Evolutionary conservation across 2,329 filamentous ascomycete genomes (phyloP).

Genomic region (Diplodia scrobiculata): DNA sequence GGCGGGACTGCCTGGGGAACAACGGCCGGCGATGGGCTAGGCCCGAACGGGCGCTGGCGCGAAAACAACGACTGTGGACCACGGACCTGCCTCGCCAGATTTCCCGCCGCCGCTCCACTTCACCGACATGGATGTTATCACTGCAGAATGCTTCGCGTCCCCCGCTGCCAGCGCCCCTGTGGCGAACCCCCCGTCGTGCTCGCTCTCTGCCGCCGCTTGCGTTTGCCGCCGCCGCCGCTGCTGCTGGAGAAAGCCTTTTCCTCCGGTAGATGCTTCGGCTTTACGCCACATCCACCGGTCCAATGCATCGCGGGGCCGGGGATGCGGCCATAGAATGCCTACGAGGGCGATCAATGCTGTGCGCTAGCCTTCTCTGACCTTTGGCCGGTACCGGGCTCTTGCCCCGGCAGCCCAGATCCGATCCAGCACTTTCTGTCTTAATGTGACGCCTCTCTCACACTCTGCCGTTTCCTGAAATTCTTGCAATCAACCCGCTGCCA

Average conservation of each 20-base stretch:
- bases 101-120: slow-evolving; percentile 18
- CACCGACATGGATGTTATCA: slow-evolving; percentile 23
- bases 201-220: background rate
- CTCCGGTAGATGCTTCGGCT: background rate
- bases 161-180: background rate
- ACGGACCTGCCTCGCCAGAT: slow-evolving; percentile 1
- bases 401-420: slow-evolving; percentile 7
- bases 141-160: background rate
- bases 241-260: background rate
- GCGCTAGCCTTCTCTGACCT: slow-evolving; percentile 7
- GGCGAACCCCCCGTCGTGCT: background rate
- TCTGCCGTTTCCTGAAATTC: background rate
- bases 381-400: slow-evolving; percentile 18
- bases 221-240: background rate
- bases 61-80: background rate
- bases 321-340: slow-evolving; percentile 2
- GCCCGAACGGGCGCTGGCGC: background rate
- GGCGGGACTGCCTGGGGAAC: background rate
- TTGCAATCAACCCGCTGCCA: slow-evolving; percentile 13
- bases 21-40: background rate
- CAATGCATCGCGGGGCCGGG: background rate
- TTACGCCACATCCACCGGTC: background rate
- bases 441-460: slow-evolving; percentile 15
- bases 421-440: slow-evolving; percentile 4
- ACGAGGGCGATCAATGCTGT: slow-evolving; percentile 6